A percentile compares a stretch with the other conserved stretches of the same genome.
Conservation (phyloP, 2,329 filamentous ascomycete genomes). For the Diaporthe velutina region DNA sequence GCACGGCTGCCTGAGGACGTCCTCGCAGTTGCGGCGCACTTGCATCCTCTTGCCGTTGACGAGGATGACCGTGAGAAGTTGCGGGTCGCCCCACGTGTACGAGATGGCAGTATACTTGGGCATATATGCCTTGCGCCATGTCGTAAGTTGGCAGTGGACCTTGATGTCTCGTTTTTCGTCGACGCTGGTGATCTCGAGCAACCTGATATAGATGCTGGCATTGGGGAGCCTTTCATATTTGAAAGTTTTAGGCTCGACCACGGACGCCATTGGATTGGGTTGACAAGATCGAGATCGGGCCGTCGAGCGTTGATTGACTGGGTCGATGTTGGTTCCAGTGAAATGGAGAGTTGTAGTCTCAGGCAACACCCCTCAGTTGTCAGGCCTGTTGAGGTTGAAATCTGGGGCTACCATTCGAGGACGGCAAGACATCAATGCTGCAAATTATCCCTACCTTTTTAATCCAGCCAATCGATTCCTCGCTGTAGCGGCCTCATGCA, state of each 20-base stretch:
- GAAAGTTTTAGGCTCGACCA: background rate
- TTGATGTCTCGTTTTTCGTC: background rate
- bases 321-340: background rate
- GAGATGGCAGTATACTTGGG: constrained; percentile 10
- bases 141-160: constrained; percentile 4
- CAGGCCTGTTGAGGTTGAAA: background rate
- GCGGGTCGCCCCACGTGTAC: constrained; percentile 25
- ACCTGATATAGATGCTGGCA: constrained; percentile 2
- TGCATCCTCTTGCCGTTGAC: constrained; percentile 15
- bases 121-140: background rate
- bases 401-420: no score
- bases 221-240: background rate
- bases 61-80: background rate
- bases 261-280: background rate
- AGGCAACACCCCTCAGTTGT: background rate
- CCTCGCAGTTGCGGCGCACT: constrained; percentile 22
- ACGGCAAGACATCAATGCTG: background rate
- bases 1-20: constrained; percentile 1
- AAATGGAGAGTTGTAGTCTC: background rate
- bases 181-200: background rate
- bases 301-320: background rate
- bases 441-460: background rate
- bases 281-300: no score
- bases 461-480: background rate
- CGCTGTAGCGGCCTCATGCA: background rate